These are phyloP conservation scores for Acanthamoeba quina DNA, from an alignment of 208 protist genomes.

Conservation along the genomic window DNA sequence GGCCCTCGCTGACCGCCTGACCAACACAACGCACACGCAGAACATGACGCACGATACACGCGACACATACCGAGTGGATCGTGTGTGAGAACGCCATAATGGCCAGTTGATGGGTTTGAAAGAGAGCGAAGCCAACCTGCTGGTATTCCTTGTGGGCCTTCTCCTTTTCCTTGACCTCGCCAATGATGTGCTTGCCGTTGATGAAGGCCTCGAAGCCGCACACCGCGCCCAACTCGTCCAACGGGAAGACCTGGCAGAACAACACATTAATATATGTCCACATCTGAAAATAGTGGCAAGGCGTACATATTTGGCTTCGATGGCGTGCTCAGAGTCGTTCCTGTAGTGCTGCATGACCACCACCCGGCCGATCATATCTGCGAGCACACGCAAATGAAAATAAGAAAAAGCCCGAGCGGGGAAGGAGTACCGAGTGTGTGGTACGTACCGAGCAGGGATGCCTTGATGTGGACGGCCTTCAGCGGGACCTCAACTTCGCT, in stretches of 20 bases:
- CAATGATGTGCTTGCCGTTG: slow-evolving; percentile 86
- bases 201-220: slow-evolving; percentile 88
- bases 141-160: slow-evolving; percentile 81
- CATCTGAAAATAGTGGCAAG: no score
- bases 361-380: slow-evolving; percentile 80
- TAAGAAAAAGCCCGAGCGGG: background rate
- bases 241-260: slow-evolving; percentile 78
- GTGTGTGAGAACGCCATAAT: background rate
- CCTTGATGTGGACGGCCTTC: slow-evolving; percentile 77
- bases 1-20: slow-evolving; percentile 79
- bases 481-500: background rate
- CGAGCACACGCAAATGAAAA: background rate
- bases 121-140: background rate
- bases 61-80: no score
- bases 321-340: slow-evolving; percentile 49
- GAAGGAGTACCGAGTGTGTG: no score
- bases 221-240: slow-evolving; percentile 87
- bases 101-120: no score
- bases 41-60: background rate
- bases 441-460: slow-evolving; percentile 4
- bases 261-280: no score
- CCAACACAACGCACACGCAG: background rate
- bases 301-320: slow-evolving; percentile 83
- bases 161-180: slow-evolving; percentile 86
- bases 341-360: slow-evolving; percentile 80